A percentile compares a stretch with the other conserved stretches of the same genome.
phyloP scores from a whole-genome alignment of 2,329 filamentous ascomycete species.

The Tolypocladium tropicale region DNA sequence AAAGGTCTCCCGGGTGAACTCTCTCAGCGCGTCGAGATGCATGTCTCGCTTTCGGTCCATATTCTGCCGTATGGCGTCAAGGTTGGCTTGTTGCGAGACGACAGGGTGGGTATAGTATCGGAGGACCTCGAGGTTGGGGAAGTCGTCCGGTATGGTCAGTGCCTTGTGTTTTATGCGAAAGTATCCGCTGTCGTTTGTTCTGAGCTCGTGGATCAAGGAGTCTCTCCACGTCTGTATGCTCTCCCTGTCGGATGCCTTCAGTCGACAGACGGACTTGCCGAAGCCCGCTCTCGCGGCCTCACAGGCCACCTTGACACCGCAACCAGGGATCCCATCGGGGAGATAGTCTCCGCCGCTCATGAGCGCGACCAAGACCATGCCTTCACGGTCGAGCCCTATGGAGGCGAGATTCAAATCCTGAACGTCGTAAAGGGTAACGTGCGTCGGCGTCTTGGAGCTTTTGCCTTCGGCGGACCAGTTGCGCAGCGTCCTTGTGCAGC shows the following conservation, averaged over 20 bases:
- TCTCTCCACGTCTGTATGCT: conserved; percentile 63
- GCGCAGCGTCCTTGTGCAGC: conserved; percentile 65
- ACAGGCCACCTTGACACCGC: conserved; percentile 78
- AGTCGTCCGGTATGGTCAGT: conserved; percentile 66
- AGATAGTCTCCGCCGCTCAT: conserved; percentile 96
- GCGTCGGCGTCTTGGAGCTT: conserved; percentile 62
- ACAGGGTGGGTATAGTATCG: conserved; percentile 82
- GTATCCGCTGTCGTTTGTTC: conserved; percentile 71
- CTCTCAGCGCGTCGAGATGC: conserved; percentile 45
- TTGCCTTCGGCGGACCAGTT: conserved; percentile 72
- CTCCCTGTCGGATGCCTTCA: conserved; percentile 47
- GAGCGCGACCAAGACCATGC: conserved; percentile 87
- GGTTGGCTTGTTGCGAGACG: conserved; percentile 54
- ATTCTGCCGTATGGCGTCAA: conserved; percentile 16
- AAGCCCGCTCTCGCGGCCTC: conserved; percentile 86
- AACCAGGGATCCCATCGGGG: conserved; percentile 76
- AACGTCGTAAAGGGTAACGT: conserved; percentile 73
- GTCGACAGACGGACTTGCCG: conserved; percentile 60
- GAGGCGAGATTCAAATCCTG: conserved; percentile 36
- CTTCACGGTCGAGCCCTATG: conserved; percentile 65
- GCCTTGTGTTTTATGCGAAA: conserved; percentile 70
- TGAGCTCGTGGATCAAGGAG: conserved; percentile 62
- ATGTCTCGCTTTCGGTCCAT: conserved; percentile 13
- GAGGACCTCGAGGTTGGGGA: conserved; percentile 70
- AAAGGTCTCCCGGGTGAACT: conserved; percentile 70